These are phyloP conservation scores for Spergularia azorica DNA, from an alignment of 179 eudicot genomes.

Conservation along the genomic window DNA sequence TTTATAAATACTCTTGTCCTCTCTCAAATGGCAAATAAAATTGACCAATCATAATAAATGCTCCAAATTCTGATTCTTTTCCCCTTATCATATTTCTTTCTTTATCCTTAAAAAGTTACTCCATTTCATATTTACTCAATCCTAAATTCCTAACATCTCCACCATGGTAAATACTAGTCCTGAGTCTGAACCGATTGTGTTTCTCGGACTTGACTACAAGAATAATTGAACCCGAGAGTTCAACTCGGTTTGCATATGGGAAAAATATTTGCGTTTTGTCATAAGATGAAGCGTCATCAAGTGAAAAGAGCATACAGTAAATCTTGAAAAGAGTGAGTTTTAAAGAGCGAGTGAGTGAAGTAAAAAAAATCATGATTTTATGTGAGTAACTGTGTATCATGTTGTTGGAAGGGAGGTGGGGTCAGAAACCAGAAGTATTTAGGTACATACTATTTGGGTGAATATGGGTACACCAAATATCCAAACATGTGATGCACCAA, in stretches of 20 bases:
- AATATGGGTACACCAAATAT: conserved; percentile 28
- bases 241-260: no score
- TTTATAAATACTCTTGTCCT: conserved; percentile 28
- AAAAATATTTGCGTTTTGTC: no score
- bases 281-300: no score
- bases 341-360: no score
- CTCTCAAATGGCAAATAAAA: conserved; percentile 21
- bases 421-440: conserved; percentile 22
- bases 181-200: background rate
- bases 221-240: no score
- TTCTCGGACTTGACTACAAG: no score
- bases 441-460: conserved; percentile 18
- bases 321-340: no score
- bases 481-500: conserved; percentile 33
- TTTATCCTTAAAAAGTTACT: no score
- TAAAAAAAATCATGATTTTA: background rate
- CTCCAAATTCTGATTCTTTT: background rate
- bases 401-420: conserved; percentile 9
- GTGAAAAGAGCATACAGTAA: no score
- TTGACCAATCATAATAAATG: conserved; percentile 11
- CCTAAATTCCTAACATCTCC: no score
- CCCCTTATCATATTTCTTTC: background rate
- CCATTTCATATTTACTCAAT: no score
- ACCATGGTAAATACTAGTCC: no score
- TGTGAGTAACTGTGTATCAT: background rate